Evolutionary conservation across 129 eudicot species (phyloP).

Genomic region (Escallonia rubra): DNA sequence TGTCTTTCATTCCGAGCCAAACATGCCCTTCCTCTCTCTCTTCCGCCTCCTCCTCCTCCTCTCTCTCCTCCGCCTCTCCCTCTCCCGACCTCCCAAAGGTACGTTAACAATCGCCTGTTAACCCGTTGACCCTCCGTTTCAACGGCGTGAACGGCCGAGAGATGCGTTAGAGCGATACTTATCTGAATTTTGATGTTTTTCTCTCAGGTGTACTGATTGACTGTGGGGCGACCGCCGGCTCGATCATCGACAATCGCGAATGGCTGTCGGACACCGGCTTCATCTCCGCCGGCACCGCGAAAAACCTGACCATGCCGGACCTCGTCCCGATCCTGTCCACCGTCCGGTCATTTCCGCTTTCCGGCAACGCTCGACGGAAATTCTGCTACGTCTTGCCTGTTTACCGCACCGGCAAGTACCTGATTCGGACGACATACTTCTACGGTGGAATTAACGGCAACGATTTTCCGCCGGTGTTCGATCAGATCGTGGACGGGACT

Average conservation of each 20-base stretch:
- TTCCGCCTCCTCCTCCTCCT: conserved; percentile 37
- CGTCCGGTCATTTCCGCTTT: conserved; percentile 63
- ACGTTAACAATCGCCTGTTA: background rate
- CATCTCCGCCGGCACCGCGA: conserved; percentile 47
- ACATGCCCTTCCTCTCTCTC: conserved; percentile 29
- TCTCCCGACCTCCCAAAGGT: conserved; percentile 47
- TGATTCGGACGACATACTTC: conserved; percentile 73
- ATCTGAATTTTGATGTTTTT: background rate
- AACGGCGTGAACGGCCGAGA: too few relatives aligned
- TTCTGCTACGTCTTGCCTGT: conserved; percentile 81
- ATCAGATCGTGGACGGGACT: conserved; percentile 85
- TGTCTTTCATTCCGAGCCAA: conserved; percentile 1
- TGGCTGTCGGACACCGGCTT: conserved; percentile 59
- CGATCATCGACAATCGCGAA: conserved; percentile 25
- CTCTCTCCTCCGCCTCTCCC: conserved; percentile 31
- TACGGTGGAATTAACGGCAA: conserved; percentile 70
- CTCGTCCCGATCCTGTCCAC: conserved; percentile 44
- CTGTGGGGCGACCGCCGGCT: conserved; percentile 51
- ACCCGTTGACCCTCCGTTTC: too few relatives aligned
- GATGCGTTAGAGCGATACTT: background rate
- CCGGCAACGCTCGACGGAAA: conserved; percentile 36
- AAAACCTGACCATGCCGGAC: conserved; percentile 10
- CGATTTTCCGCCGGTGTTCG: conserved; percentile 71
- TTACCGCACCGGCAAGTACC: conserved; percentile 38
- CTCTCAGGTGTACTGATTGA: conserved; percentile 47